Evolutionary conservation across 495 filamentous ascomycete genomes (phyloP).

Genomic region (Penicillium argentinense): DNA sequence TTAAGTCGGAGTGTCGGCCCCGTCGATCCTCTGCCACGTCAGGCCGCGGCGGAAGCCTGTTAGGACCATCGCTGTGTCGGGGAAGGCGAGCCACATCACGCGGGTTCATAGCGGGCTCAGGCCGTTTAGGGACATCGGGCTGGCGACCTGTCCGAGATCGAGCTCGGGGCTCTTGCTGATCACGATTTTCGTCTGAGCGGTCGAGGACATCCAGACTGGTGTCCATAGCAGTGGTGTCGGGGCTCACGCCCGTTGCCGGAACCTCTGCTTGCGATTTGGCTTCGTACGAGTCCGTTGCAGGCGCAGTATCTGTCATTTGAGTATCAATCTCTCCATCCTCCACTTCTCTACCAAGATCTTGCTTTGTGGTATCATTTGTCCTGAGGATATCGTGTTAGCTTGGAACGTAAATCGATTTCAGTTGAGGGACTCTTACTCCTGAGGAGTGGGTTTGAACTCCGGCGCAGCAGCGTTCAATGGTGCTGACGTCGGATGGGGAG

Average conservation of each 20-base stretch:
- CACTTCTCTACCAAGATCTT: conserved; percentile 48
- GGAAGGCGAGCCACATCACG: conserved; percentile 37
- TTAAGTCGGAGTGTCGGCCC: conserved; percentile 38
- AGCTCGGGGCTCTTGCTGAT: conserved; percentile 18
- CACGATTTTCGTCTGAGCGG: conserved; percentile 14
- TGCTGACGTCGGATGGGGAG: conserved; percentile 33
- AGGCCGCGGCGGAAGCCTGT: conserved; percentile 39
- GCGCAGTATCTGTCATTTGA: conserved; percentile 43
- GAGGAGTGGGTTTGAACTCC: conserved; percentile 44
- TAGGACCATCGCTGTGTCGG: conserved; percentile 29
- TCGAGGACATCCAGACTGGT: conserved; percentile 18
- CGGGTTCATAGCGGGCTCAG: conserved; percentile 31
- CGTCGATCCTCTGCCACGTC: conserved; percentile 41
- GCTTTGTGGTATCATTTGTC: conserved; percentile 30
- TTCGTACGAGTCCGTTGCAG: conserved; percentile 17
- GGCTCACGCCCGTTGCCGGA: conserved; percentile 1
- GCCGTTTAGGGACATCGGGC: conserved; percentile 35
- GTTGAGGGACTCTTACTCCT: conserved; percentile 47
- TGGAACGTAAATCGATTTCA: conserved; percentile 5
- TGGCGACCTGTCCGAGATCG: conserved; percentile 28
- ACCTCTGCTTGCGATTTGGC: conserved; percentile 7
- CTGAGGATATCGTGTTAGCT: conserved; percentile 25
- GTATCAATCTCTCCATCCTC: conserved; percentile 80
- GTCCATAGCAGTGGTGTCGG: conserved; percentile 14
- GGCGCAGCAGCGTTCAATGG: conserved; percentile 46